Conservation (phyloP, 1,284 basidiomycete species). For the Leccinum subrobustum region DNA sequence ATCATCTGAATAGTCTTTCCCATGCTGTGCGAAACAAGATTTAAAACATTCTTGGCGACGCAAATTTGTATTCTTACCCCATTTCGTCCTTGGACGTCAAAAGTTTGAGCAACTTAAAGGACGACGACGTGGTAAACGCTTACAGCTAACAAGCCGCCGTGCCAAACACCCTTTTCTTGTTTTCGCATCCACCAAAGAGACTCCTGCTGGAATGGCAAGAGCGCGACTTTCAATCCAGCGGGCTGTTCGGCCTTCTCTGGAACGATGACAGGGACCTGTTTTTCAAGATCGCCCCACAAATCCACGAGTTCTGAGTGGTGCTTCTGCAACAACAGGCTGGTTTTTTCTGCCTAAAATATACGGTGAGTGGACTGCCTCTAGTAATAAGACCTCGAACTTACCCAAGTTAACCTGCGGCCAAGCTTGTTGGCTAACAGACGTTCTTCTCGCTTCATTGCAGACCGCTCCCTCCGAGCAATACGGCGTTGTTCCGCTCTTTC, state of each 20-base stretch:
- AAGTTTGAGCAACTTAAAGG: slow-evolving; percentile 2
- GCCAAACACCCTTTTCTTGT: slow-evolving; percentile 88
- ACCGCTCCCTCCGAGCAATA: slow-evolving; percentile 24
- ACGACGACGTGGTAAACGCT: slow-evolving; percentile 28
- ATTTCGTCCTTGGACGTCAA: slow-evolving; percentile 71
- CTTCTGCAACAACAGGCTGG: slow-evolving; percentile 60
- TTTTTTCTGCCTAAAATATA: slow-evolving; percentile 67
- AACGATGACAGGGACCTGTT: slow-evolving; percentile 57
- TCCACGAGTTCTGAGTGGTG: slow-evolving; percentile 77
- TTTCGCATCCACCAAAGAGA: slow-evolving; percentile 95
- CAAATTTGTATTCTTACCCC: slow-evolving; percentile 54
- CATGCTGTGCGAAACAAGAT: slow-evolving; percentile 60
- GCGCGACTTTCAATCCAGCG: slow-evolving; percentile 67
- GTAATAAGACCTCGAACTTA: slow-evolving; percentile 31
- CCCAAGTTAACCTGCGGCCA: slow-evolving; percentile 70
- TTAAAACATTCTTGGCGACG: slow-evolving; percentile 5
- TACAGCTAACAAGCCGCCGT: slow-evolving; percentile 91
- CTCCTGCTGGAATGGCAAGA: slow-evolving; percentile 87
- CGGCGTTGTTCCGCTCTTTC: slow-evolving; percentile 7
- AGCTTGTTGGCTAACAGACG: slow-evolving; percentile 48
- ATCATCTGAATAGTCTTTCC: slow-evolving; percentile 99
- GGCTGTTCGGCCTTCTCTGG: slow-evolving; percentile 83
- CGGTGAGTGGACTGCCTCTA: not conserved
- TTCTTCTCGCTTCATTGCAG: slow-evolving; percentile 48
- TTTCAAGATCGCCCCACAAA: slow-evolving; percentile 88